Conservation (phyloP, 305 asterid species). For the Nicotiana rustica region DNA sequence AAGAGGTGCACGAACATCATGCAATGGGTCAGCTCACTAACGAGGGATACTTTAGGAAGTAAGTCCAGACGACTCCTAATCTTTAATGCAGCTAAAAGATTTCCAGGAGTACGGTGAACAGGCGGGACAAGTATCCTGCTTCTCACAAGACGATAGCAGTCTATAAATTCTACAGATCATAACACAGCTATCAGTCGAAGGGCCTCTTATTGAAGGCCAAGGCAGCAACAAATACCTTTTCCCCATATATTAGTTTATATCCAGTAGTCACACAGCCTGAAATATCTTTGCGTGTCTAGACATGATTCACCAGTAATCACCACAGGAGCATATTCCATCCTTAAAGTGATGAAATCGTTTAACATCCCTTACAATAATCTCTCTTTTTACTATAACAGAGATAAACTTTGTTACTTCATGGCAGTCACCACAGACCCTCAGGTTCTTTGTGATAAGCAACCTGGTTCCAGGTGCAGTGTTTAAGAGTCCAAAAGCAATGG, state of each 20-base stretch:
- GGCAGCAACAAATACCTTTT: neutral
- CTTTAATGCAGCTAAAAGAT: neutral
- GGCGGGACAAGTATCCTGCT: constrained; percentile 2
- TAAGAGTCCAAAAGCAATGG: constrained; percentile 69
- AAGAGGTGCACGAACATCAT: neutral
- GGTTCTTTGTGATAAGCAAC: constrained; percentile 64
- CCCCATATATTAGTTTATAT: neutral
- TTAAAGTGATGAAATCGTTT: constrained; percentile 74
- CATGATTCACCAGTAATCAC: constrained; percentile 60
- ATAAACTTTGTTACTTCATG: constrained; percentile 68
- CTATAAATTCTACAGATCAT: neutral
- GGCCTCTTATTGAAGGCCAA: constrained; percentile 10
- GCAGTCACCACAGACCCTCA: constrained; percentile 70
- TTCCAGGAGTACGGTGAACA: neutral
- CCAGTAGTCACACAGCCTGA: constrained; percentile 13
- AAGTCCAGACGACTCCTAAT: neutral
- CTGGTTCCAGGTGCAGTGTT: constrained; percentile 58
- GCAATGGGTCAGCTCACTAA: neutral
- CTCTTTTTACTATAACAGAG: constrained; percentile 53
- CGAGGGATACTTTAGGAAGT: neutral
- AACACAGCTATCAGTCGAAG: neutral
- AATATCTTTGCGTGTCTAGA: constrained; percentile 9
- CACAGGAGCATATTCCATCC: constrained; percentile 64
- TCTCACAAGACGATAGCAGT: neutral
- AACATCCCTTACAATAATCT: constrained; percentile 63